A percentile compares a stretch with the other conserved stretches of the same genome.
Conservation (phyloP, 306 rosid species). For the Dalbergia oliveri region DNA sequence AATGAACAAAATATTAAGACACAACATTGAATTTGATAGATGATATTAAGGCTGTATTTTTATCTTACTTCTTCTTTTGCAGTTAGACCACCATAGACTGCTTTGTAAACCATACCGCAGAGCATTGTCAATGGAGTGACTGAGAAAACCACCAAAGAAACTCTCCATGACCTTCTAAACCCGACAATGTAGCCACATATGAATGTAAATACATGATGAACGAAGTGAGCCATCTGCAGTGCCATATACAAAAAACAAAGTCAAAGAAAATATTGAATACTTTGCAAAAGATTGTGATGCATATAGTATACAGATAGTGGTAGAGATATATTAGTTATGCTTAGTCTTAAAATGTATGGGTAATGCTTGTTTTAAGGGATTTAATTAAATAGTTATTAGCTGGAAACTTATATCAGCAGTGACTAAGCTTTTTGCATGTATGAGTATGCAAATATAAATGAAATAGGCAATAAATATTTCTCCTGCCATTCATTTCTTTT, state of each 20-base stretch:
- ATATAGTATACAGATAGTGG: too few species aligned
- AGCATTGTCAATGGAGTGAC: conserved; percentile 87
- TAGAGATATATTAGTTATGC: too few species aligned
- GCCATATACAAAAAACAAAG: neutral
- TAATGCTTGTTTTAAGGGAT: too few species aligned
- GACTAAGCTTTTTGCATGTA: too few species aligned
- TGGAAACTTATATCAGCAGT: too few species aligned
- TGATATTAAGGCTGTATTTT: neutral
- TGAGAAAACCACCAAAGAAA: conserved; percentile 78
- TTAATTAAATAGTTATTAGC: too few species aligned
- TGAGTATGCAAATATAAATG: too few species aligned
- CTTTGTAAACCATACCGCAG: conserved; percentile 85
- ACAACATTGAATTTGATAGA: neutral
- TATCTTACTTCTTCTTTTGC: conserved; percentile 79
- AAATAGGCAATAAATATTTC: too few species aligned
- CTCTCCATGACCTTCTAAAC: conserved; percentile 80
- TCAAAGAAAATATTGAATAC: too few species aligned
- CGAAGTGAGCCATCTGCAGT: conserved; percentile 92
- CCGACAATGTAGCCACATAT: conserved; percentile 85
- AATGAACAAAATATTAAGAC: conserved; percentile 39
- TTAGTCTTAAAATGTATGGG: too few species aligned
- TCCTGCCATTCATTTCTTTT: too few species aligned
- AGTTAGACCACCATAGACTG: conserved; percentile 82
- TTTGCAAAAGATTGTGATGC: neutral
- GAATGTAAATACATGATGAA: conserved; percentile 81